These are phyloP conservation scores for Ilex paraguariensis DNA, from an alignment of 305 asterid genomes.

Conservation along the genomic window DNA sequence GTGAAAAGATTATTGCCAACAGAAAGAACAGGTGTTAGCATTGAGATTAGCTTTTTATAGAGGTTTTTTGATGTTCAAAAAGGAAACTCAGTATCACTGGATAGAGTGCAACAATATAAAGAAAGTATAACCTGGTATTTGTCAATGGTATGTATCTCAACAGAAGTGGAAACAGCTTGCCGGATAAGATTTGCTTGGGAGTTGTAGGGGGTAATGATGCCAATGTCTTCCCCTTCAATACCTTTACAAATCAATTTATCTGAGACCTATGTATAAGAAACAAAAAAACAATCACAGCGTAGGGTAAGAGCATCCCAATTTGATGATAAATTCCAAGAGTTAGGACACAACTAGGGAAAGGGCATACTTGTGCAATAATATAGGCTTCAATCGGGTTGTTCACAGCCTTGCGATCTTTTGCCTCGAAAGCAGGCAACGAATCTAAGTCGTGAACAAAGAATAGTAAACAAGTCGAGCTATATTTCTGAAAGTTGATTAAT, in stretches of 20 bases:
- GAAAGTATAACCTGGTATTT: slow-evolving; percentile 77
- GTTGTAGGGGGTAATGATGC: slow-evolving; percentile 93
- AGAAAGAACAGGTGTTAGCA: too few relatives aligned
- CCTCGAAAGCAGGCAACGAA: slow-evolving; percentile 72
- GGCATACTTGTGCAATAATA: slow-evolving; percentile 70
- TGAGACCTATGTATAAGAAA: slow-evolving; percentile 39
- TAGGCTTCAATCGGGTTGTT: slow-evolving; percentile 80
- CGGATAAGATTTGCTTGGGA: slow-evolving; percentile 76
- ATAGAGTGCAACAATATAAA: not conserved
- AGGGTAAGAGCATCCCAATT: too few relatives aligned
- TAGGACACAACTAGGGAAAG: not conserved
- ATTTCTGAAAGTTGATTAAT: slow-evolving; percentile 1
- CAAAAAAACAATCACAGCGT: slow-evolving; percentile 1
- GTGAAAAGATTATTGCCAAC: too few relatives aligned
- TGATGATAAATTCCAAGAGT: too few relatives aligned
- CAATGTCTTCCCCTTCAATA: slow-evolving; percentile 66
- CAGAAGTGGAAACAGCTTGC: slow-evolving; percentile 52
- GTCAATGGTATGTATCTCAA: slow-evolving; percentile 94
- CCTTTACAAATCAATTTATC: slow-evolving; percentile 58
- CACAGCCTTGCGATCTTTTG: slow-evolving; percentile 50
- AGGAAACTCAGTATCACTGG: too few relatives aligned
- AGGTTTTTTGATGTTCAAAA: too few relatives aligned
- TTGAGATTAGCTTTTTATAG: too few relatives aligned
- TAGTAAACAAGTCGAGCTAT: slow-evolving; percentile 14
- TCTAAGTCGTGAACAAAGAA: slow-evolving; percentile 34